Base-by-base conservation (phyloP, 495 filamentous ascomycete species). In the Alectoria sarmentosa region DNA sequence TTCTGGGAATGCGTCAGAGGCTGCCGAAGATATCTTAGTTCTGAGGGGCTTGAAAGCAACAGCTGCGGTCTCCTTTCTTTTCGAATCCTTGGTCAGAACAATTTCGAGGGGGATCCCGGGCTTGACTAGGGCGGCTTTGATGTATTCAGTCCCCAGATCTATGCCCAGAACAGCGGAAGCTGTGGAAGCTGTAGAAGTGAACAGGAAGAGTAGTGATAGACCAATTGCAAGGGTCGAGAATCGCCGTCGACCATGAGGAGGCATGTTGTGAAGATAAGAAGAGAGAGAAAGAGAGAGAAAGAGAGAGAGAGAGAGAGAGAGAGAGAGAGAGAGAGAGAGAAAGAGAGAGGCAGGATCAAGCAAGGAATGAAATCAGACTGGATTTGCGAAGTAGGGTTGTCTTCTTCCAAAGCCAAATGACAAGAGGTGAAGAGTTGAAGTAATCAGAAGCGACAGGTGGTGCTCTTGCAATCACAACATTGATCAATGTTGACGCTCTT, bases 21-120 rank as follows among this genome's bases (percentile, higher is more conserved):
- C 77, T 61, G 76, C 78, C 38, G 81, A 77, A 61, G 69, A 56
- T 14, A 59, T 55, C 46, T 73, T 65, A 72, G 78, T 78, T 75
- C 80, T 79, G 26, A 83, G 78, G 49, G 92, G 90, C 74, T 98
- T 99, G 82, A 99, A 98, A 39, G 90, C 89, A 69, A 98, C 86
- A 54, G 92, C 92, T 6, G 93, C 90, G 28, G 80, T 82, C 73
- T 99, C 95, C 79, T 99, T 99, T 69, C 94, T 88, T 74, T 95
- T 90, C 42, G 94, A 97, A 76, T 99, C 94, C 74, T 97, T 98
- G n/a, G 90, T 96, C 62, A 96, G 83, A 73, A 99, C 92, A 68
- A 99, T 98, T 72, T 98, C 95, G 74, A 98, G 90, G 15, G 95
- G 95, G 64, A 97, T 96, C 66, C 94, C 94, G 4, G 95, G 95